Base-by-base conservation (phyloP, 2,329 filamentous ascomycete species). In the Neofusicoccum kwambonambiense region DNA sequence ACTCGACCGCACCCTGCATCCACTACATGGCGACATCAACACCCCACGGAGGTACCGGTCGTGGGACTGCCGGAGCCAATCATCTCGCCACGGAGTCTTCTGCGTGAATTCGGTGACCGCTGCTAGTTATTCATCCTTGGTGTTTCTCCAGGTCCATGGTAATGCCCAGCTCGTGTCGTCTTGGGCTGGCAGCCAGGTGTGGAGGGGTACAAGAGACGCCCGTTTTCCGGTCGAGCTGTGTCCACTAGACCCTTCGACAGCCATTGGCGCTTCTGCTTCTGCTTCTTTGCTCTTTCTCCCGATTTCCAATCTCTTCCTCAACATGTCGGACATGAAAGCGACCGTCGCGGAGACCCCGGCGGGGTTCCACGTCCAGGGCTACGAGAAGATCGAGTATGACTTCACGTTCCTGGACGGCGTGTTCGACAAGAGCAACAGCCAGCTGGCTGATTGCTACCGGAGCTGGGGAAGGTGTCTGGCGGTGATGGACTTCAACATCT, bases 371-470 rank as follows among this genome's bases (percentile, higher is more conserved):
- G 88, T 91, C 67, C 86, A 87, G 69, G 89, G 89, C 27, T 90
- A 90, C 70, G 89, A 91, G 81, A 91, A 90, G 81, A 90, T 91
- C 72, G 86, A 89, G 72, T 91, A 91, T 74, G 88, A 90, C 77
- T 91, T 91, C 75, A 86, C 87, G 63, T 90, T 91, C 76, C 83
- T 91, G 52, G 89, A 91, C 69, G 86, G 84, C 54, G 83, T 91
- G 64, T 91, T 91, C 76, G 79, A 89, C 72, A 70, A 80, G 47
- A 71, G 80, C 68, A 89, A 90, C 71, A 70, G 79, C 15, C 83
- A 90, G 69, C 82, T 91, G 9, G 87, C 88, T 15, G 77, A 87
- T 34, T 88, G 86, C 75, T 91, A 90, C 77, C 78, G 84, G 70
- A 80, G 79, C 67, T 91, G 88, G 88, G 82, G 84, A 37, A 83